A percentile compares a stretch with the other conserved stretches of the same genome.
Evolutionary conservation across 352 stramenopile species (phyloP).

Genomic region (Blastocystis sp.): DNA sequence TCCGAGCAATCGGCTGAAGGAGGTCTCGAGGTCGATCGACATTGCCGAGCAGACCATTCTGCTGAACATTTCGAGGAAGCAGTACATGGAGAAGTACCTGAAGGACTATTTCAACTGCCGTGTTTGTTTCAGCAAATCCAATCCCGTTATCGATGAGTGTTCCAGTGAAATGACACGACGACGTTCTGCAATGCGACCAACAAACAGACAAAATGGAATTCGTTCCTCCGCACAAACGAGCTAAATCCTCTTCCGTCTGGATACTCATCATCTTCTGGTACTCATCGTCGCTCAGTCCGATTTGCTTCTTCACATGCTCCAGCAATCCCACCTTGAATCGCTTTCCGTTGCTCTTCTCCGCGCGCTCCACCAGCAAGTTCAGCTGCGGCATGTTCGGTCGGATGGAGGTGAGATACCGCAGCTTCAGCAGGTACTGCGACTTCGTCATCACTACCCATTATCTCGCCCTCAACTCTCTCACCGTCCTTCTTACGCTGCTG

Average conservation of each 20-base stretch:
- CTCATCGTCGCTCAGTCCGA: not conserved
- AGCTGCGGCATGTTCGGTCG: not conserved
- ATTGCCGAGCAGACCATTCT: constrained; percentile 63
- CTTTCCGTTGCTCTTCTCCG: not conserved
- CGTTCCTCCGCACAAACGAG: not conserved
- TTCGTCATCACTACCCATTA: not conserved
- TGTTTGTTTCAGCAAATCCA: no score
- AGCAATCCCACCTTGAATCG: not conserved
- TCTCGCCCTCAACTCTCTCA: not conserved
- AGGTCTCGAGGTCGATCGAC: constrained; percentile 56
- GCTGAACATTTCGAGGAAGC: constrained; percentile 66
- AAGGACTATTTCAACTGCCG: constrained; percentile 25
- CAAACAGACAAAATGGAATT: not conserved
- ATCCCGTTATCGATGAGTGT: no score
- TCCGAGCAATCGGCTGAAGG: constrained; percentile 40
- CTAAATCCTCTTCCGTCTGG: not conserved
- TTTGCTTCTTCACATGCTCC: not conserved
- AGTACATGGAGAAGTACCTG: constrained; percentile 10
- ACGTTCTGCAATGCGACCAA: no score
- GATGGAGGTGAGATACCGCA: not conserved
- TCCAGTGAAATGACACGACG: no score
- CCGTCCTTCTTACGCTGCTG: not conserved
- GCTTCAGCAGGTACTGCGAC: not conserved
- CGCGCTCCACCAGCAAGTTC: not conserved
- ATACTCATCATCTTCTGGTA: not conserved